Conservation (phyloP, 2,329 filamentous ascomycete genomes). For the Fusarium verticillioides region DNA sequence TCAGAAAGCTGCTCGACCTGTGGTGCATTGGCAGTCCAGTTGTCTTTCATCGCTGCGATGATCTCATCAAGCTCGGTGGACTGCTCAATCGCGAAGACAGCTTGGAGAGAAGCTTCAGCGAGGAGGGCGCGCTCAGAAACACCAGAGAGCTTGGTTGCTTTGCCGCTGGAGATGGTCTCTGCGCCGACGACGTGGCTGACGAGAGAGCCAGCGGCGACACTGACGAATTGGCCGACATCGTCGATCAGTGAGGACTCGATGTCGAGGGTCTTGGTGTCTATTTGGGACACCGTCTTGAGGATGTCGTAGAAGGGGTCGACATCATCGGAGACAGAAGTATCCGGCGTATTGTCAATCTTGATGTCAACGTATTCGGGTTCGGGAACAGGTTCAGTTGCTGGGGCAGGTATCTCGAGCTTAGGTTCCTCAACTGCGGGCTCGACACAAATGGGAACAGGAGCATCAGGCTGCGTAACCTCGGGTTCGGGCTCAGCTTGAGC, state of each 20-base stretch:
- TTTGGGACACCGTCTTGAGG: background rate
- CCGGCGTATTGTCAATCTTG: background rate
- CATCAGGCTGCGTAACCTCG: background rate
- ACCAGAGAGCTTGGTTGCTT: background rate
- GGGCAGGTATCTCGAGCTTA: background rate
- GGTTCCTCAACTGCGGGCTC: background rate
- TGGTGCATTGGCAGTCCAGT: slow-evolving; percentile 19
- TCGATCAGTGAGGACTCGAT: background rate
- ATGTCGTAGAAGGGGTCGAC: background rate
- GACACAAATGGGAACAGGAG: no score
- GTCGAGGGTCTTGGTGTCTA: background rate
- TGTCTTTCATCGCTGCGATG: slow-evolving; percentile 21
- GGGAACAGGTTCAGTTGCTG: background rate
- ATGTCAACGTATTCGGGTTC: background rate
- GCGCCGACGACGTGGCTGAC: background rate
- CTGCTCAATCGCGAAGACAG: slow-evolving; percentile 23
- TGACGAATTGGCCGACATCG: background rate
- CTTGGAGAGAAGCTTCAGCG: slow-evolving; percentile 23
- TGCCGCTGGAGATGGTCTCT: background rate
- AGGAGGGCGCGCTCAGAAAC: background rate
- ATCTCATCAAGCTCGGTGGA: slow-evolving; percentile 31
- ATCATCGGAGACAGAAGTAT: background rate
- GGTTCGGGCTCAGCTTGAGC: background rate
- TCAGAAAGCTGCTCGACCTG: slow-evolving; percentile 10
- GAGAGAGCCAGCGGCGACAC: background rate